phyloP scores from a whole-genome alignment of 2,329 filamentous ascomycete species.

The Geosmithia flava region DNA sequence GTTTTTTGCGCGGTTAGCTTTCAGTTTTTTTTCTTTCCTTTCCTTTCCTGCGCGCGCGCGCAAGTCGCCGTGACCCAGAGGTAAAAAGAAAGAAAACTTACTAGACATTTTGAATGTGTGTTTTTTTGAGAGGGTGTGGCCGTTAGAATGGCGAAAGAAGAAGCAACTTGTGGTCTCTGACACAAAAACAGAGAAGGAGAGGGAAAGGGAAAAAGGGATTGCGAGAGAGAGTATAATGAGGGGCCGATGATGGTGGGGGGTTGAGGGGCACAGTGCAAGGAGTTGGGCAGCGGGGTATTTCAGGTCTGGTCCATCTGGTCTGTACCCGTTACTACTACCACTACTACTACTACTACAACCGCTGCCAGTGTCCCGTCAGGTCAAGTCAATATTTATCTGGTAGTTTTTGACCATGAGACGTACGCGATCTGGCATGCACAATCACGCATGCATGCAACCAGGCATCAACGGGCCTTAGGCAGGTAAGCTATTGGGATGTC shows the following conservation, averaged over 20 bases:
- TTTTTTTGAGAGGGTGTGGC: background rate
- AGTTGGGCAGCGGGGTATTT: conserved; percentile 11
- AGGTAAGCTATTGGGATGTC: too few relatives aligned
- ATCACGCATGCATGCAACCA: too few relatives aligned
- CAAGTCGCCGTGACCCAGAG: background rate
- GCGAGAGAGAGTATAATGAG: conserved; percentile 6
- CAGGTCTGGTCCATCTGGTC: too few relatives aligned
- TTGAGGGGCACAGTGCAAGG: conserved; percentile 22
- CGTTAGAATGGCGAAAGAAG: background rate
- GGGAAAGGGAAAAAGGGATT: background rate
- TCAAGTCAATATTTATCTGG: too few relatives aligned
- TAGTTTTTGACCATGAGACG: too few relatives aligned
- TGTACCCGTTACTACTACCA: too few relatives aligned
- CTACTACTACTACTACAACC: too few relatives aligned
- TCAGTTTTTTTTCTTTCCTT: conserved; percentile 1
- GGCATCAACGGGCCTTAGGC: too few relatives aligned
- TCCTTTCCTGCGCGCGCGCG: conserved; percentile 8
- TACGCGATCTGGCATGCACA: background rate
- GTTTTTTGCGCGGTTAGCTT: conserved; percentile 7
- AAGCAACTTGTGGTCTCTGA: background rate
- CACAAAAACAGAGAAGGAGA: background rate
- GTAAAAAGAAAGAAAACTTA: conserved; percentile 9
- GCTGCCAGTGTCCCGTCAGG: too few relatives aligned
- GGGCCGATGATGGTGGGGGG: conserved; percentile 15
- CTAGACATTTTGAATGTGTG: conserved; percentile 18